Evolutionary conservation across 2,329 filamentous ascomycete species (phyloP).

Genomic region (Sporothrix dimorphospora): DNA sequence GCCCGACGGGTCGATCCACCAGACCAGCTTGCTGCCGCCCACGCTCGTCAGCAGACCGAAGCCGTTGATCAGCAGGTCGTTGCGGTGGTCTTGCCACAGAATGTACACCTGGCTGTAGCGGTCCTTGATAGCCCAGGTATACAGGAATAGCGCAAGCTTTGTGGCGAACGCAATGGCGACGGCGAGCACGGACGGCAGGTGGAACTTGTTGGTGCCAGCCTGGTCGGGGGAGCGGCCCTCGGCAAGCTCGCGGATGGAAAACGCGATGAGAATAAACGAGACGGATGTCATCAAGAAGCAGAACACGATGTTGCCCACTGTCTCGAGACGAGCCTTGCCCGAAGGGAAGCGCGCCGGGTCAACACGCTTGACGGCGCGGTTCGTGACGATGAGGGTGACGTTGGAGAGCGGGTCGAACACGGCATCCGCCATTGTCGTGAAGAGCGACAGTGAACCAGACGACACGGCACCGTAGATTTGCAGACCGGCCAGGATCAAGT

Average conservation of each 20-base stretch:
- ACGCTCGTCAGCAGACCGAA: conserved; percentile 89
- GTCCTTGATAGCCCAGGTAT: conserved; percentile 89
- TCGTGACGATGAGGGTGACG: conserved; percentile 80
- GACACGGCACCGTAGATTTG: conserved; percentile 88
- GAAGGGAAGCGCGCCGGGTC: conserved; percentile 86
- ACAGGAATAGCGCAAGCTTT: conserved; percentile 82
- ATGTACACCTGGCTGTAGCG: conserved; percentile 91
- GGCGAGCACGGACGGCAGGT: conserved; percentile 81
- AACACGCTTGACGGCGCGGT: conserved; percentile 85
- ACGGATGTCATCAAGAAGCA: conserved; percentile 95
- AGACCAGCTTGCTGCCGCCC: conserved; percentile 83
- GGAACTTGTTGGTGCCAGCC: conserved; percentile 65
- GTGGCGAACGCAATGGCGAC: conserved; percentile 82
- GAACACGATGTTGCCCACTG: conserved; percentile 93
- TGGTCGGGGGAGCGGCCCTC: conserved; percentile 46
- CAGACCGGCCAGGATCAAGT: conserved; percentile 74
- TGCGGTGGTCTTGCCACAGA: conserved; percentile 95
- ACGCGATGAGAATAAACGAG: conserved; percentile 88
- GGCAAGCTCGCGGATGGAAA: conserved; percentile 73
- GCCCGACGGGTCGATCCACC: conserved; percentile 95
- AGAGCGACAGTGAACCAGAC: conserved; percentile 89
- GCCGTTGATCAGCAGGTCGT: conserved; percentile 95
- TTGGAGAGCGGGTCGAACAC: conserved; percentile 93
- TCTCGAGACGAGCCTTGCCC: conserved; percentile 92
- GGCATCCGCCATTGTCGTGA: conserved; percentile 96